Conservation (phyloP, 2,329 filamentous ascomycete genomes). For the Bipolaris gigantea region DNA sequence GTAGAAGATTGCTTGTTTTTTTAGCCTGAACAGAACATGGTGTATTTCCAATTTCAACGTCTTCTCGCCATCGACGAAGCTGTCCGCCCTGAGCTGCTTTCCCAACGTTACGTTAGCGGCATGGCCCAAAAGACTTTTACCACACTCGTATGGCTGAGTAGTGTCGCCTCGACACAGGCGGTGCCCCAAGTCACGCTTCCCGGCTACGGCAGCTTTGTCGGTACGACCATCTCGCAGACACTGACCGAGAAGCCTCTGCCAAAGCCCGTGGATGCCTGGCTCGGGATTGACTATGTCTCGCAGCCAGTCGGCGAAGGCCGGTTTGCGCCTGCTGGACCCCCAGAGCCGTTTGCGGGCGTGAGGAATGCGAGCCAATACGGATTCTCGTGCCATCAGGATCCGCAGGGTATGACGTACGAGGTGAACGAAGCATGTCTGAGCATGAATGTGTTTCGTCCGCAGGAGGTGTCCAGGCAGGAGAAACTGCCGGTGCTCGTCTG, state of each 20-base stretch:
- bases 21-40: background rate
- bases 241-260: constrained; percentile 42
- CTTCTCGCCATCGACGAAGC: background rate
- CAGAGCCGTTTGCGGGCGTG: constrained; percentile 44
- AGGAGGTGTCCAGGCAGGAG: constrained; percentile 15
- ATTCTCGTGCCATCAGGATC: constrained; percentile 48
- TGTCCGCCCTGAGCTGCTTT: background rate
- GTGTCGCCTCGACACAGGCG: background rate
- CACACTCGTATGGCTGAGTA: constrained; percentile 1
- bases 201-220: constrained; percentile 46
- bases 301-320: constrained; percentile 42
- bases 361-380: constrained; percentile 46
- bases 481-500: constrained; percentile 35
- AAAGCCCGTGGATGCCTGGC: constrained; percentile 49
- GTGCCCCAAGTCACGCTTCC: constrained; percentile 27
- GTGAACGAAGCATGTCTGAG: constrained; percentile 31
- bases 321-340: constrained; percentile 45
- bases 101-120: background rate
- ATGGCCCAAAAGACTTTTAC: constrained; percentile 9
- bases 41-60: no score
- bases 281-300: constrained; percentile 52
- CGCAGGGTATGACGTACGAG: constrained; percentile 32
- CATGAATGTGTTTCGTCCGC: constrained; percentile 32
- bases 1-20: background rate
- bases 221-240: constrained; percentile 42